Conservation (phyloP, 495 filamentous ascomycete species). For the Hypoxylon fragiforme region DNA sequence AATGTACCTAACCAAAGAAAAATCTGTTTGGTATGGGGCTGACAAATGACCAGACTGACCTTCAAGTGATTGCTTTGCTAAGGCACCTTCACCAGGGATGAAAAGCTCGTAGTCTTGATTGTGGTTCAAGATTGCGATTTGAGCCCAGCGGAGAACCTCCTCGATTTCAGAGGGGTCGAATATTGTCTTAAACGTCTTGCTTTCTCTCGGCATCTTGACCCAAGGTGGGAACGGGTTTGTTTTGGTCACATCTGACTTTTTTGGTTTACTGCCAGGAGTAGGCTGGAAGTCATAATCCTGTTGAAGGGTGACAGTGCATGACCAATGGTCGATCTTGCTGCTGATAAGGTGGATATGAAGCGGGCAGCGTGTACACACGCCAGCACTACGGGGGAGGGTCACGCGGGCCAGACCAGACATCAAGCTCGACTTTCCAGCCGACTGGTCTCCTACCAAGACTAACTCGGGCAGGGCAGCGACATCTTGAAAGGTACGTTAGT, state of each 20-base stretch:
- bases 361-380: conserved; percentile 76
- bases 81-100: conserved; percentile 49
- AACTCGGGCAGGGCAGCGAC: conserved; percentile 71
- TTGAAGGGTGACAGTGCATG: conserved; percentile 64
- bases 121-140: conserved; percentile 72
- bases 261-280: conserved; percentile 34
- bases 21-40: not conserved
- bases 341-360: conserved; percentile 70
- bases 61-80: conserved; percentile 33
- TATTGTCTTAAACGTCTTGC: conserved; percentile 49
- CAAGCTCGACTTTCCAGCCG: conserved; percentile 76
- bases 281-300: conserved; percentile 56
- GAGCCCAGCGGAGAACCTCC: conserved; percentile 65
- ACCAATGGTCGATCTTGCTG: conserved; percentile 53
- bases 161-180: conserved; percentile 54
- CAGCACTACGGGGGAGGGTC: conserved; percentile 67
- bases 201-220: conserved; percentile 38
- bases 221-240: conserved; percentile 52
- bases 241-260: conserved; percentile 44
- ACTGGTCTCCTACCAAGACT: conserved; percentile 80
- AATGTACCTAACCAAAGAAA: not conserved
- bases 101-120: conserved; percentile 47
- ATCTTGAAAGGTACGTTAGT: conserved; percentile 20
- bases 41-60: too few species aligned
- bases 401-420: conserved; percentile 83